These are phyloP conservation scores for Apiotrichum brassicae DNA, from an alignment of 1,284 basidiomycete species.

Conservation along the genomic window DNA sequence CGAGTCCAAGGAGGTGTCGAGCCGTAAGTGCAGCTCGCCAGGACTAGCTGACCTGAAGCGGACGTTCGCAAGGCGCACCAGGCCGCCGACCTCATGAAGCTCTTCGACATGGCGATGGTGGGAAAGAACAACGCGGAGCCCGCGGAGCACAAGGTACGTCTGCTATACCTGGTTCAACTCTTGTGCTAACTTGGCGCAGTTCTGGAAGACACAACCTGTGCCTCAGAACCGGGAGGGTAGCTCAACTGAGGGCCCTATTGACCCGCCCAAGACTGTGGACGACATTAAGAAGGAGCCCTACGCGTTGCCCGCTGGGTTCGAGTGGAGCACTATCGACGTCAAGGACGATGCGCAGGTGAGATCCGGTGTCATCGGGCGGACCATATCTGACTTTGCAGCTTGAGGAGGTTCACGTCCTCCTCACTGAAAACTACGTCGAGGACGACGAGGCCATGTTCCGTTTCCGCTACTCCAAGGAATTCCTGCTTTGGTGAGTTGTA, in stretches of 20 bases:
- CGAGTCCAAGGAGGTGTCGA: conserved; percentile 1
- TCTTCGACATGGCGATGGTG: conserved; percentile 43
- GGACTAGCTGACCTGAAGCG: conserved; percentile 17
- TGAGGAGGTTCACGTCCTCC: conserved; percentile 84
- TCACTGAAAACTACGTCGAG: conserved; percentile 94
- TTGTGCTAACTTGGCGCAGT: conserved; percentile 53
- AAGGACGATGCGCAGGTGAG: conserved; percentile 64
- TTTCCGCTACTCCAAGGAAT: conserved; percentile 93
- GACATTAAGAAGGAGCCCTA: conserved; percentile 83
- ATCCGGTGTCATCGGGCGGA: conserved; percentile 10
- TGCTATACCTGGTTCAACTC: neutral
- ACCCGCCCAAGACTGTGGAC: conserved; percentile 67
- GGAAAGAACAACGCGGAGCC: conserved; percentile 61
- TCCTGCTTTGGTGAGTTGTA: conserved; percentile 78
- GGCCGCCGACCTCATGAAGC: conserved; percentile 47
- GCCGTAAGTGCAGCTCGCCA: neutral
- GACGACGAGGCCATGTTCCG: conserved; percentile 93
- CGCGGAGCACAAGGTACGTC: conserved; percentile 78
- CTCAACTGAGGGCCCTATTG: conserved; percentile 78
- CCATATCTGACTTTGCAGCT: conserved; percentile 51
- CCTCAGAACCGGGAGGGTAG: conserved; percentile 57
- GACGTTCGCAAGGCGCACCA: conserved; percentile 44
- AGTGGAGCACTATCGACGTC: conserved; percentile 83
- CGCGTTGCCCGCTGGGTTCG: conserved; percentile 84
- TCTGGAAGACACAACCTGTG: conserved; percentile 95